Base-by-base conservation (phyloP, 768 basidiomycete species). In the Lactarius quietus region DNA sequence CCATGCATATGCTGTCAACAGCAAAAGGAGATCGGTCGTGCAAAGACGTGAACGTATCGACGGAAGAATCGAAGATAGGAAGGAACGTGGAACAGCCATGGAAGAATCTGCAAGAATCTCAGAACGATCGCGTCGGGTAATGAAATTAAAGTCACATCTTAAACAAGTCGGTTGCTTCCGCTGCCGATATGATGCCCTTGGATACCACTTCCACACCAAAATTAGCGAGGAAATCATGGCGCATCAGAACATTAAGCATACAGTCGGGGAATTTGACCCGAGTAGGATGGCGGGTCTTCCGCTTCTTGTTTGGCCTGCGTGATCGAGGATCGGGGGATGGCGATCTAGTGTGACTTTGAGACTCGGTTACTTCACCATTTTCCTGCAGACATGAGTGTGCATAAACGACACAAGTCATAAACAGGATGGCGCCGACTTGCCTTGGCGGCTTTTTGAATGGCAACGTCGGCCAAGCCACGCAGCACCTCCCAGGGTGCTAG, bases 1-100 rank as follows among this genome's bases (percentile, higher is more conserved):
- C 92, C 88, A 95, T 92, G 73, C 95, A 94, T 38, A 98, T 95
- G 26, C 88, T 86, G 70, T 95, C 87, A 28, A 98, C 88, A 48
- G 93, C 93, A 76, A 96, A 97, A 0, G 95, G 95, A 59, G 94
- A 96, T 55, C 95, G 87, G 63, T 89, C 85, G 72, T 92, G 92
- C 63, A 98, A 79, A 51, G 86, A 84, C 53, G 95, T 91, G 75
- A 86, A 97, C 0, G 92, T 94, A 74, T 98, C 95, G n/a, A 83
- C 78, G 51, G 78, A 82, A 5, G 81, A 82, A 75, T 97, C 93
- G 72, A 95, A 95, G 6, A 96, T 87, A 52, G 95, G 92, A 72
- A 94, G 76, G 74, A 93, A 94, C 20, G 90, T 92, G 28, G 92
- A 93, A 73, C 94, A 96, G n/a, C 95, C 95, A 54, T 86, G 84